A percentile compares a stretch with the other conserved stretches of the same genome.
These are phyloP conservation scores for Crucibulum laeve DNA, from an alignment of 768 basidiomycete genomes.

Conservation along the genomic window DNA sequence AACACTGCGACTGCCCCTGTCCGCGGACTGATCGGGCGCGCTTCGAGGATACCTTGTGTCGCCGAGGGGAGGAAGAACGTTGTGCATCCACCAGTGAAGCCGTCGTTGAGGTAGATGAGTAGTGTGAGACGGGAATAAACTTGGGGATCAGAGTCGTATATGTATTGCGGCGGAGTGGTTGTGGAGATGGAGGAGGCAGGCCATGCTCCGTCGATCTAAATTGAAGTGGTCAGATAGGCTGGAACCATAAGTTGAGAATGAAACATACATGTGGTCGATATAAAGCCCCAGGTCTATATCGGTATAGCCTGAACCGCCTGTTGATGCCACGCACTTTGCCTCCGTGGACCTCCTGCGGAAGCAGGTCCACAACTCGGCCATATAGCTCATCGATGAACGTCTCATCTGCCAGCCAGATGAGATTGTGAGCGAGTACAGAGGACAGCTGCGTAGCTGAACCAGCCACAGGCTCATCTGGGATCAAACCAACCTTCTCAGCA, in stretches of 20 bases:
- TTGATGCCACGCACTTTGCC: conserved; percentile 46
- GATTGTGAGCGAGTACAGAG: conserved; percentile 43
- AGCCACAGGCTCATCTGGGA: conserved; percentile 46
- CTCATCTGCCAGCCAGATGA: conserved; percentile 49
- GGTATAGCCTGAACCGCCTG: conserved; percentile 43
- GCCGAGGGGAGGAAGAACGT: conserved; percentile 51
- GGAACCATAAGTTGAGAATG: background rate
- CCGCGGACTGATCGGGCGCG: conserved; percentile 42
- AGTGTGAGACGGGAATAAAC: conserved; percentile 45
- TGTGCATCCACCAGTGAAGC: conserved; percentile 44
- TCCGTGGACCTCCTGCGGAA: conserved; percentile 35
- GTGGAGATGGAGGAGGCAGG: conserved; percentile 39
- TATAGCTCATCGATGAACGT: conserved; percentile 36
- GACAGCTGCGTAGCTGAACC: conserved; percentile 40
- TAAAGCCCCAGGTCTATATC: conserved; percentile 43
- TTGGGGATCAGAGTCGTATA: conserved; percentile 45
- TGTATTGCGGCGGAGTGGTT: conserved; percentile 35
- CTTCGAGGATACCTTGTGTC: conserved; percentile 37
- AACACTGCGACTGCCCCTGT: conserved; percentile 48
- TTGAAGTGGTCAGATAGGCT: background rate
- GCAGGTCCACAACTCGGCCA: conserved; percentile 32
- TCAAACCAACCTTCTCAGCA: conserved; percentile 41
- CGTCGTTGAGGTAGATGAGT: conserved; percentile 39
- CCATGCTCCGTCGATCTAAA: conserved; percentile 50
- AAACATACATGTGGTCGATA: conserved; percentile 43